phyloP scores from a whole-genome alignment of 441 rosid genomes.

The Dalechampia spathulata region DNA sequence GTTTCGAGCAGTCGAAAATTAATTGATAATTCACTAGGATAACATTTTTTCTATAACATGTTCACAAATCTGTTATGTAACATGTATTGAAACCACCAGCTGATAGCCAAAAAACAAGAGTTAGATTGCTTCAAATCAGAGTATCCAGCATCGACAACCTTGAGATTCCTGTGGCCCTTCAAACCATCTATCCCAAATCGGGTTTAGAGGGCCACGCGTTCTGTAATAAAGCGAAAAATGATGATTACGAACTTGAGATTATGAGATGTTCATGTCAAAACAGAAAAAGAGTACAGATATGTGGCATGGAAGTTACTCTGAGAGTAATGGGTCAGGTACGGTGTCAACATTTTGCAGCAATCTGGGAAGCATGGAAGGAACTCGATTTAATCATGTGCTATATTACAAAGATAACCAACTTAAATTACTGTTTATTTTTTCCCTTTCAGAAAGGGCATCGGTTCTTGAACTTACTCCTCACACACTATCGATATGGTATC shows the following conservation, averaged over 20 bases:
- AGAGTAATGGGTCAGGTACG: constrained; percentile 61
- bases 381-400: constrained; percentile 9
- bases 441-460: neutral
- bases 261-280: neutral
- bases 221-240: constrained; percentile 31
- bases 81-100: constrained; percentile 13
- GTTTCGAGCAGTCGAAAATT: constrained; percentile 6
- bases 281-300: neutral
- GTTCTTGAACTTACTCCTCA: constrained; percentile 51
- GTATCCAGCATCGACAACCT: constrained; percentile 71
- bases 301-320: constrained; percentile 41
- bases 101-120: constrained; percentile 14
- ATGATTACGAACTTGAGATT: neutral
- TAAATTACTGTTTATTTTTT: no score
- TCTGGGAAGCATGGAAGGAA: constrained; percentile 28
- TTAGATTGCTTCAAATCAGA: constrained; percentile 34
- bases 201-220: constrained; percentile 55
- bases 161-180: constrained; percentile 61
- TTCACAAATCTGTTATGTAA: constrained; percentile 2
- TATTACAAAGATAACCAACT: neutral
- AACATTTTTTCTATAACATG: neutral
- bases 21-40: constrained; percentile 4
- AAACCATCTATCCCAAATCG: constrained; percentile 80
- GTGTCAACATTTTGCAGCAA: constrained; percentile 34
- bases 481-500: constrained; percentile 46